Evolutionary conservation across 1,139 yeast species (phyloP), one percentile per base, ranked within the genome.

Genomic region (Saccharomyces hybrid): DNA sequence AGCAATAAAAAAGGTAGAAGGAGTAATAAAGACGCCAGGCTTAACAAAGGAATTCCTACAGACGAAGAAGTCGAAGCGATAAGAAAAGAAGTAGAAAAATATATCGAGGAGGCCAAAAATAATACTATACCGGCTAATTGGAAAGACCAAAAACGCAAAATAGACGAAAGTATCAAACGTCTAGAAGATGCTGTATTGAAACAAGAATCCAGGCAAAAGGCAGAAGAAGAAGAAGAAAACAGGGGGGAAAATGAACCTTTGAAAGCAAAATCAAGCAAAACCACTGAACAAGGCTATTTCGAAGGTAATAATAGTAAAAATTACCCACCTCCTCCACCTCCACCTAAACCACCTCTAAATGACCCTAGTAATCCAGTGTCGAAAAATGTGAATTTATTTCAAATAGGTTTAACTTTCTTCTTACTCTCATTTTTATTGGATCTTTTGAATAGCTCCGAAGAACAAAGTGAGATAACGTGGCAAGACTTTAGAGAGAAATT

Each of bases 401-500:
- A 71, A 53, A 55, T 72, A 9, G 64, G 71, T 1, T 53, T 72
- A 20, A 61, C 70, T 32, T 58, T 69, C 28, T 57, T 66, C 27
- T 57, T 72, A 1, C 56, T 70, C 8, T 61, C 71, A 0, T 71
- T 69, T 47, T 49, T 70, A 7, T 54, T 70, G 41, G 71, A 69
- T 52, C 53, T 62, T 56, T 51, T 64, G 51, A 63, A 69, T 28
- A 60, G 62, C 7, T 52, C 63, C 20, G 71, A 66, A 44, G 64
- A 65, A 4, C 64, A 68, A 8, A 68, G 69, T 51, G 76, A 73
- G 56, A 69, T 73, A 25, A 70, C 80, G 6, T 77, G 76, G 76
- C 95, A 86, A 68, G 89, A 85, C 59, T 86, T 86, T 71, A 79
- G 84, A 62, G 76, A 82, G 8, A 76, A 81, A 49, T 79, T 82